Conservation (phyloP, 2,329 filamentous ascomycete species). For the Stemphylium vesicarium region DNA sequence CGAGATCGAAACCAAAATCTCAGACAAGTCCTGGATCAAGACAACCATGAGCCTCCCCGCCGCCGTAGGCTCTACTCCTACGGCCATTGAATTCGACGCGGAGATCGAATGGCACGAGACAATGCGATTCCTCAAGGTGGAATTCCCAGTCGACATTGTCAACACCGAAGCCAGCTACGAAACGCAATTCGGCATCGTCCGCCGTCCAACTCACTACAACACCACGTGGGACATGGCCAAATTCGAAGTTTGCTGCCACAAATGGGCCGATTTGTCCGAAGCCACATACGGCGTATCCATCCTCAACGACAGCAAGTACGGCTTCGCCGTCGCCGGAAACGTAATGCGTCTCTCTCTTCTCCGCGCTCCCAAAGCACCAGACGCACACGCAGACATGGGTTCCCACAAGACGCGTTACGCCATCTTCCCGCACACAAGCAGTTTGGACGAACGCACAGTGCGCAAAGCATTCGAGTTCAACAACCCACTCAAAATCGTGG, state of each 20-base stretch:
- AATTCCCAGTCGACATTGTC: constrained; percentile 90
- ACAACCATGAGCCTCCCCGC: constrained; percentile 83
- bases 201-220: constrained; percentile 95
- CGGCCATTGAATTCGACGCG: constrained; percentile 77
- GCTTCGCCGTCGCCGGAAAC: constrained; percentile 88
- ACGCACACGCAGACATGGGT: constrained; percentile 94
- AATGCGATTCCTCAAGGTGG: constrained; percentile 98
- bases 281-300: constrained; percentile 89
- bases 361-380: constrained; percentile 87
- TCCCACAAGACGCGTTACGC: constrained; percentile 86
- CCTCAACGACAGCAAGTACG: constrained; percentile 94
- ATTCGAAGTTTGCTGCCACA: constrained; percentile 95
- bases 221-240: constrained; percentile 98
- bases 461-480: constrained; percentile 91
- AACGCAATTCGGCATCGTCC: constrained; percentile 88
- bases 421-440: constrained; percentile 81
- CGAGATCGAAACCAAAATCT: constrained; percentile 84
- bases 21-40: constrained; percentile 82
- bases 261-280: constrained; percentile 90
- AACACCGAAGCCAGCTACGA: constrained; percentile 96
- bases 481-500: constrained; percentile 70
- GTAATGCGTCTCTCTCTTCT: constrained; percentile 88
- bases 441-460: constrained; percentile 74
- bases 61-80: constrained; percentile 67
- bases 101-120: constrained; percentile 97